Evolutionary conservation across 1,139 yeast species (phyloP).

Genomic region (Pichia sp.): DNA sequence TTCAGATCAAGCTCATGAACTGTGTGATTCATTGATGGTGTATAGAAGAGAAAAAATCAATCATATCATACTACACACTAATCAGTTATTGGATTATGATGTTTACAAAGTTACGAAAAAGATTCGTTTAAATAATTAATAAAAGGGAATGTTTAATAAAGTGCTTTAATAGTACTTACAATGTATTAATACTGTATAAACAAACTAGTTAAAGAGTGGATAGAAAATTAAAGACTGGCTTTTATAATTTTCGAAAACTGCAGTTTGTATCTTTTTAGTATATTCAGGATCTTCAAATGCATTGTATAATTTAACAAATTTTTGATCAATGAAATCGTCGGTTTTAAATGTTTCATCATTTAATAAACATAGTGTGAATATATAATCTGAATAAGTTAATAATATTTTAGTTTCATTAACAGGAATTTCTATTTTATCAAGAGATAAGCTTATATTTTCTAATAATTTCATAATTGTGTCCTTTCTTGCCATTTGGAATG

Average conservation of each 20-base stretch:
- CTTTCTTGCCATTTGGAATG: conserved; percentile 17
- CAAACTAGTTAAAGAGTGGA: conserved; percentile 15
- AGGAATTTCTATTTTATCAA: not conserved
- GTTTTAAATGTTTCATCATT: not conserved
- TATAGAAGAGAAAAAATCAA: not conserved
- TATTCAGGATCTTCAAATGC: conserved; percentile 14
- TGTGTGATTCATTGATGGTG: not conserved
- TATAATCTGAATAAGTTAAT: conserved; percentile 22
- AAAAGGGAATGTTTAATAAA: not conserved
- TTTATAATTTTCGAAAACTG: conserved; percentile 20
- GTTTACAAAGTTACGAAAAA: not conserved
- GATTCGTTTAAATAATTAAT: not conserved
- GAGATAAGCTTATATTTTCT: not conserved
- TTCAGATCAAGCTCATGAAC: conserved; percentile 10
- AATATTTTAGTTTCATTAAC: conserved; percentile 6
- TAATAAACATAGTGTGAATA: conserved; percentile 18
- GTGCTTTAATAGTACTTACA: no score
- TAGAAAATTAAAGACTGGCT: conserved; percentile 22
- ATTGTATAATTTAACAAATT: conserved; percentile 7
- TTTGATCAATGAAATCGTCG: conserved; percentile 3
- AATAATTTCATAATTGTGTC: conserved; percentile 18
- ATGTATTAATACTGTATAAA: no score
- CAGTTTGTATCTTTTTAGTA: conserved; percentile 7
- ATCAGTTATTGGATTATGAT: not conserved
- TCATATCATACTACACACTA: not conserved